Conservation (phyloP, 2,329 filamentous ascomycete genomes). For the Chrysoporthe deuterocubensis region DNA sequence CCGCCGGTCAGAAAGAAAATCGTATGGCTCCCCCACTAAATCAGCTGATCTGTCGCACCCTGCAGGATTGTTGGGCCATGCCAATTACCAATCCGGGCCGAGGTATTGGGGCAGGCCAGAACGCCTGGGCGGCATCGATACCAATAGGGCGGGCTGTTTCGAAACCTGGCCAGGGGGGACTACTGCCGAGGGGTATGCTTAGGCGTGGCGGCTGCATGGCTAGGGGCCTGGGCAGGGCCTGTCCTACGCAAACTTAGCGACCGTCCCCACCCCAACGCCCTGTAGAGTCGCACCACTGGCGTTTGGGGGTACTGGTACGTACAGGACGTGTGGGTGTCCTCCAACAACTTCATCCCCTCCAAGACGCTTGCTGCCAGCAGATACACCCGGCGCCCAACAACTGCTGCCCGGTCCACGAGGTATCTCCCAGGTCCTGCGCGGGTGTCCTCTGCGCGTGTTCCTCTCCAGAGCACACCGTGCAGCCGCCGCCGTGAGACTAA, state of each 20-base stretch:
- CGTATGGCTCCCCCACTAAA: neutral
- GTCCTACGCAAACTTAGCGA: slow-evolving; percentile 1
- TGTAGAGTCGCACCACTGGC: slow-evolving; percentile 1
- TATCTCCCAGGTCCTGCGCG: neutral
- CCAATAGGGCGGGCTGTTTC: neutral
- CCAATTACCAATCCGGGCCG: neutral
- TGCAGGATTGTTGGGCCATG: neutral
- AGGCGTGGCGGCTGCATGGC: neutral
- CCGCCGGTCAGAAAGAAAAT: neutral
- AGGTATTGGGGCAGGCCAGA: neutral
- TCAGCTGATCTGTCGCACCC: neutral
- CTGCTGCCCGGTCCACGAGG: neutral
- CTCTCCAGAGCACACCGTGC: too few species aligned
- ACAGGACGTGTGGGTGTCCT: slow-evolving; percentile 5
- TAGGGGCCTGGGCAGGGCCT: too few species aligned
- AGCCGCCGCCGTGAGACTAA: neutral
- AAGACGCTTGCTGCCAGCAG: neutral
- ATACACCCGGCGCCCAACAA: neutral
- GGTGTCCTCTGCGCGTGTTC: neutral
- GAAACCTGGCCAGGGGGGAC: neutral
- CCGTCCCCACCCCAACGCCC: neutral
- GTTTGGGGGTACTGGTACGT: neutral
- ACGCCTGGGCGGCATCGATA: neutral
- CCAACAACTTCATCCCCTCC: neutral
- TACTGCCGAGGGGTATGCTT: neutral